These are phyloP conservation scores for Exophiala dermatitidis DNA, from an alignment of 2,329 filamentous ascomycete genomes.

Conservation along the genomic window DNA sequence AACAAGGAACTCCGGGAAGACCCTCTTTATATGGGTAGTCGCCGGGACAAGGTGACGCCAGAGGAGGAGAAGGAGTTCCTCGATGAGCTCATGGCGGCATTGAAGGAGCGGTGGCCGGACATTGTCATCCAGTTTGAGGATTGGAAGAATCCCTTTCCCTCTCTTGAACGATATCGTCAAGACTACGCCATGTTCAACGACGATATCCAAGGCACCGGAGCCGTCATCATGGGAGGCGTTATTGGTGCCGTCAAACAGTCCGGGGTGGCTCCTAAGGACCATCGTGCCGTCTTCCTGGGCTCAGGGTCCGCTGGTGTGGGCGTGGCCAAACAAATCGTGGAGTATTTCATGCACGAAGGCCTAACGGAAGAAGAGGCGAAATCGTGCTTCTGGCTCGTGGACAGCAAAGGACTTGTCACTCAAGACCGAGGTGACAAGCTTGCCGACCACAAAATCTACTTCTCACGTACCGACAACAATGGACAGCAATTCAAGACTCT, in stretches of 20 bases:
- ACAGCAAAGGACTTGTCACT: constrained; percentile 93
- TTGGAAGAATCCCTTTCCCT: constrained; percentile 95
- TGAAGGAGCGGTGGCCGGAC: constrained; percentile 66
- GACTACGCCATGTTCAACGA: constrained; percentile 96
- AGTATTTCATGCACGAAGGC: constrained; percentile 91
- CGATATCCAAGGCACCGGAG: constrained; percentile 94
- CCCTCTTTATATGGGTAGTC: constrained; percentile 83
- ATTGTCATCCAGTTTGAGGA: constrained; percentile 91
- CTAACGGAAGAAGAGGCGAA: constrained; percentile 80
- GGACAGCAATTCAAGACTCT: constrained; percentile 66
- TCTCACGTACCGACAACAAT: constrained; percentile 58
- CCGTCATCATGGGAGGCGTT: constrained; percentile 81
- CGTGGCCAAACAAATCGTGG: constrained; percentile 94
- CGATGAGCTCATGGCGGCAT: constrained; percentile 93
- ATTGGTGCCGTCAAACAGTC: constrained; percentile 74
- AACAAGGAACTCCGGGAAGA: constrained; percentile 63
- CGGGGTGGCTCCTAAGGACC: constrained; percentile 76
- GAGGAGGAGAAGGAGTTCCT: constrained; percentile 83
- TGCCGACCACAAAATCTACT: constrained; percentile 75
- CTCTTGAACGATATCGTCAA: constrained; percentile 81
- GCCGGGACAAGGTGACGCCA: constrained; percentile 69
- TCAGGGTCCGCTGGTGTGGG: constrained; percentile 93
- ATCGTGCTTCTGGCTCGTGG: constrained; percentile 93
- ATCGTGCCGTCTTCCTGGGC: constrained; percentile 91
- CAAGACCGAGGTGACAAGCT: constrained; percentile 87